Base-by-base conservation (phyloP, 2,329 filamentous ascomycete genomes). In the Botrytis squamosa region DNA sequence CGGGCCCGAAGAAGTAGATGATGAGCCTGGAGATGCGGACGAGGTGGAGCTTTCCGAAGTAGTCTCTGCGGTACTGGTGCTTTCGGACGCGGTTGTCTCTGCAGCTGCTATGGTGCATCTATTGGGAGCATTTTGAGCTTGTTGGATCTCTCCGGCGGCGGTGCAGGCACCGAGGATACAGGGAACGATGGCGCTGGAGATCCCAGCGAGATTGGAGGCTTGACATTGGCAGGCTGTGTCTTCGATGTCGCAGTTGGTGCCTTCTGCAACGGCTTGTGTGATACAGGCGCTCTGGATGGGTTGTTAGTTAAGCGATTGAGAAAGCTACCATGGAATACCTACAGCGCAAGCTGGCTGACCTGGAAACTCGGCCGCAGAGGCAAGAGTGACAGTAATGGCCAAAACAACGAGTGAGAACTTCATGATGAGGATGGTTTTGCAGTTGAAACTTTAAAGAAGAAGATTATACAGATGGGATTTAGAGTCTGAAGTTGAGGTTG, bases 291-390 rank as follows among this genome's bases (percentile, higher is more conserved):
- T 68, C 66, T 68, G 25, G 33, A 1, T 0, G 22, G 18, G 16
- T 68, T n/a, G 6, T 68, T 68, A 68, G 49, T 25, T 6, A 38
- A 29, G 36, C 6, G 46, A 57, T 57, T 57, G n/a, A 33, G 49
- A 40, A 1, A 42, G 9, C 3, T 25, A 6, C 18, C 22, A 9
- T 25, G n/a, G 18, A 16, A 1, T 22, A 55, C 66, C 4, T 57
- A 68, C 66, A 8, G 66, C 66, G 18, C 66, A 68, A 68, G 38
- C 66, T 14, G 66, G 66, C 16, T 68, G 66, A 25, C 66, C 66
- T 20, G 66, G 49, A 4, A 57, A 68, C n/a, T 68, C 66, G 3
- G 46, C 49, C 38, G 49, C 66, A 1, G 66, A 57, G 38, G 55
- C 36, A 33, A 42, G 9, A 14, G 49, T 68, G 25, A 6, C 66